A percentile compares a stretch with the other conserved stretches of the same genome.
Evolutionary conservation across 805 yeast genomes (phyloP).

Genomic region (Metschnikowia gruessii): DNA sequence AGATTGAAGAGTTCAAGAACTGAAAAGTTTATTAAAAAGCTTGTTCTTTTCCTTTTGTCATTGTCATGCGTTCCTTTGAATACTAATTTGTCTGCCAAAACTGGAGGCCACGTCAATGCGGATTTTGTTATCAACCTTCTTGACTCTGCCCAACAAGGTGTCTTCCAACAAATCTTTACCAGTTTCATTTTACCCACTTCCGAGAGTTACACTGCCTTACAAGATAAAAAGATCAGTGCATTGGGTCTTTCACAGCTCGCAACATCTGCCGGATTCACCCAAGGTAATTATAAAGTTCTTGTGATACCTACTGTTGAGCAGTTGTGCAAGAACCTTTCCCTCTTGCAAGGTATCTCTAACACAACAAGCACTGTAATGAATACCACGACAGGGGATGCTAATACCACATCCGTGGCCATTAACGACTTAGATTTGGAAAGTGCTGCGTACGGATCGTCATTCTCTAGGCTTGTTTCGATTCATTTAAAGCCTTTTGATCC

Average conservation of each 20-base stretch:
- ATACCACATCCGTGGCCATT: conserved; percentile 30
- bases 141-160: conserved; percentile 67
- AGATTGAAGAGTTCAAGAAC: conserved; percentile 80
- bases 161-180: conserved; percentile 49
- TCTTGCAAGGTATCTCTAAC: conserved; percentile 29
- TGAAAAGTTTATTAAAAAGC: conserved; percentile 71
- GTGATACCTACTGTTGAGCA: conserved; percentile 31
- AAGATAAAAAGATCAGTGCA: conserved; percentile 53
- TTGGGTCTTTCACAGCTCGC: conserved; percentile 51
- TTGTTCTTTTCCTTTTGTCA: conserved; percentile 60
- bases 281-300: conserved; percentile 22
- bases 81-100: conserved; percentile 27
- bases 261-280: conserved; percentile 21
- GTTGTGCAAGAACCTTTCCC: conserved; percentile 28
- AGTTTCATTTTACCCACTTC: conserved; percentile 54
- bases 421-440: conserved; percentile 59
- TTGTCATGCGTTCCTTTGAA: conserved; percentile 43
- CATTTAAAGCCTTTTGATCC: conserved; percentile 69
- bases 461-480: conserved; percentile 68
- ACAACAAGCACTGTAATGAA: conserved; percentile 18
- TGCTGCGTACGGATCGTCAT: conserved; percentile 79
- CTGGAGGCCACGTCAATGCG: conserved; percentile 33
- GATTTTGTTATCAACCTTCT: conserved; percentile 60
- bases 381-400: conserved; percentile 19
- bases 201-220: conserved; percentile 45